Evolutionary conservation across 495 filamentous ascomycete species (phyloP).

Genomic region (Ramalina intermedia): DNA sequence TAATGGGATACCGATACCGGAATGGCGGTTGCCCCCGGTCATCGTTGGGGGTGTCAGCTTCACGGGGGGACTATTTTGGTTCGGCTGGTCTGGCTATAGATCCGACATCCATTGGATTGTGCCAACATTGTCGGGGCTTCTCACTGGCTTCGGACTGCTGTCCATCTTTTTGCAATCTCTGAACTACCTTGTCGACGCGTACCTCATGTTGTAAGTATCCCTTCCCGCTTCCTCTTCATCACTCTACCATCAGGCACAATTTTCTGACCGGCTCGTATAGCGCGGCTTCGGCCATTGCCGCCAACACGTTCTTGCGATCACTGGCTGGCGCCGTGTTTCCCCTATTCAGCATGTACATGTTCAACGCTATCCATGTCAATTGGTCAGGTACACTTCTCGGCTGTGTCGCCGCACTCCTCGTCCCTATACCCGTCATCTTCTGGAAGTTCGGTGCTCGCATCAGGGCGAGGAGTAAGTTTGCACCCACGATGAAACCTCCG

Average conservation of each 20-base stretch:
- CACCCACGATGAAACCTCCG: slow-evolving; percentile 32
- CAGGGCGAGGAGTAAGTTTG: slow-evolving; percentile 50
- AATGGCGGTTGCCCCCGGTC: slow-evolving; percentile 73
- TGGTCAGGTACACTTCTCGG: slow-evolving; percentile 69
- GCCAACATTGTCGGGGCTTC: slow-evolving; percentile 55
- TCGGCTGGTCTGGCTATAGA: slow-evolving; percentile 64
- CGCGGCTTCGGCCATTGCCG: slow-evolving; percentile 76
- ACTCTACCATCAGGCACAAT: background rate
- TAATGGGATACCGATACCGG: slow-evolving; percentile 58
- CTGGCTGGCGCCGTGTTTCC: slow-evolving; percentile 67
- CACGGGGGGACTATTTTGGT: slow-evolving; percentile 70
- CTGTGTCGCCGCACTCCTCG: slow-evolving; percentile 48
- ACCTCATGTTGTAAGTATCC: slow-evolving; percentile 64
- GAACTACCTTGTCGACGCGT: slow-evolving; percentile 80
- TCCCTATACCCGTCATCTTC: slow-evolving; percentile 64
- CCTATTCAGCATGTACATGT: slow-evolving; percentile 72
- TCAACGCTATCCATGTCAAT: slow-evolving; percentile 57
- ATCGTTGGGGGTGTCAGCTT: slow-evolving; percentile 66
- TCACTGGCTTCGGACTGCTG: slow-evolving; percentile 50
- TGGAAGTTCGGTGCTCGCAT: slow-evolving; percentile 47
- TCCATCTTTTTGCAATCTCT: slow-evolving; percentile 73
- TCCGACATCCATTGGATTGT: slow-evolving; percentile 64
- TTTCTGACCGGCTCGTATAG: slow-evolving; percentile 16
- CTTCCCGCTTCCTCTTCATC: slow-evolving; percentile 7
- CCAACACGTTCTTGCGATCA: slow-evolving; percentile 77